These are phyloP conservation scores for Phaeosphaeria sp. DNA, from an alignment of 2,329 filamentous ascomycete species.

Conservation along the genomic window DNA sequence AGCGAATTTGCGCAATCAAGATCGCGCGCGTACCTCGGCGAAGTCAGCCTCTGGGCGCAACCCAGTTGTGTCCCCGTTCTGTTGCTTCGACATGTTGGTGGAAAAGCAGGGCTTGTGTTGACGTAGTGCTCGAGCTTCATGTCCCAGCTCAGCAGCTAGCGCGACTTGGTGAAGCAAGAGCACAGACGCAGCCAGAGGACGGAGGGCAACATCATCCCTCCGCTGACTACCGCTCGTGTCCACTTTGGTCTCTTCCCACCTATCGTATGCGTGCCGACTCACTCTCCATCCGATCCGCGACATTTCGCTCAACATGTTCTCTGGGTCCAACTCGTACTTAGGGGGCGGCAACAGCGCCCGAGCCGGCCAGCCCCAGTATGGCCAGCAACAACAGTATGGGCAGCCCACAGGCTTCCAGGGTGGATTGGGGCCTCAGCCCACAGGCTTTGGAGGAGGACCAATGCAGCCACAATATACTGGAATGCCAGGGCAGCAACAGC, in stretches of 20 bases:
- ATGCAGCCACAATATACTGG: constrained; percentile 57
- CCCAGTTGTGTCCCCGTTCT: constrained; percentile 32
- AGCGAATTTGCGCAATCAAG: neutral
- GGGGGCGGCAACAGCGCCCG: constrained; percentile 79
- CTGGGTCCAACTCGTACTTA: constrained; percentile 84
- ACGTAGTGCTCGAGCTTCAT: constrained; percentile 9
- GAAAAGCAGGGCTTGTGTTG: constrained; percentile 17
- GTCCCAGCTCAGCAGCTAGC: constrained; percentile 26
- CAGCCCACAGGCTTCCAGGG: constrained; percentile 63
- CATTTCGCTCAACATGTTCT: constrained; percentile 72
- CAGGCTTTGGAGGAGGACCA: constrained; percentile 58
- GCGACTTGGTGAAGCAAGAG: constrained; percentile 31
- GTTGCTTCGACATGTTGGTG: constrained; percentile 38
- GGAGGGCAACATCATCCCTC: constrained; percentile 27
- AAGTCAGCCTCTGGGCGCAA: constrained; percentile 41
- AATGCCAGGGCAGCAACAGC: constrained; percentile 29
- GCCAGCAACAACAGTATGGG: constrained; percentile 55
- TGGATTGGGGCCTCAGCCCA: constrained; percentile 56
- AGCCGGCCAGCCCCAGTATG: constrained; percentile 62
- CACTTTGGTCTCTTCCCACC: constrained; percentile 18
- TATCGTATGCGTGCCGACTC: constrained; percentile 28
- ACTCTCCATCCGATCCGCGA: constrained; percentile 25
- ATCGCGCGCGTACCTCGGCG: constrained; percentile 34
- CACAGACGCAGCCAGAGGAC: constrained; percentile 16
- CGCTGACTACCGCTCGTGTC: constrained; percentile 25